These are phyloP conservation scores for Eimeria necatrix DNA, from an alignment of 169 alveolate genomes.

Conservation along the genomic window DNA sequence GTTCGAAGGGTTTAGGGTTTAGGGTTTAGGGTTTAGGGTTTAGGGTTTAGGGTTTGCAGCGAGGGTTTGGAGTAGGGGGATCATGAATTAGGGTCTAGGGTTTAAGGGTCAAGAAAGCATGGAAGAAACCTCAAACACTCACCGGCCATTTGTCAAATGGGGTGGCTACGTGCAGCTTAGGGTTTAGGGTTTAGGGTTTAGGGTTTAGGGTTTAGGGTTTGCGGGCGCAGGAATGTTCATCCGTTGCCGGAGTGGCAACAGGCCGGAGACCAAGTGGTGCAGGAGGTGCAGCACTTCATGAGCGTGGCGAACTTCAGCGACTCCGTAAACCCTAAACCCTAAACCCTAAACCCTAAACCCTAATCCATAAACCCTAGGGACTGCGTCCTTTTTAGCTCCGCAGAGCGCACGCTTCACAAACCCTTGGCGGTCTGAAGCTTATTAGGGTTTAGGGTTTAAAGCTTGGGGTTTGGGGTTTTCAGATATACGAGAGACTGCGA, in stretches of 20 bases:
- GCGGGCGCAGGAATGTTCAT: not conserved
- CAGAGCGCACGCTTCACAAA: too few relatives aligned
- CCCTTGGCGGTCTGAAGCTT: too few relatives aligned
- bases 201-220: not conserved
- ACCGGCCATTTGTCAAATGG: not conserved
- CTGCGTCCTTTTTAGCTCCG: not conserved
- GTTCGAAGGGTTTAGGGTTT: conserved; percentile 30
- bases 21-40: conserved; percentile 18
- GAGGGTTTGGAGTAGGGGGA: not conserved
- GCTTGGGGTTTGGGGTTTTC: not conserved
- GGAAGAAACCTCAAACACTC: too few relatives aligned
- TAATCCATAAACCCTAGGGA: too few relatives aligned
- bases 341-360: too few relatives aligned
- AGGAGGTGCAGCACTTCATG: conserved; percentile 49
- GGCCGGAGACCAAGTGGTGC: conserved; percentile 11
- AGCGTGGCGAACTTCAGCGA: conserved; percentile 52
- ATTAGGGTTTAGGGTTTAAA: not conserved
- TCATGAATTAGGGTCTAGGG: not conserved
- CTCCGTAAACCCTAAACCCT: not conserved
- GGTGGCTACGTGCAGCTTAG: too few relatives aligned
- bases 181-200: too few relatives aligned
- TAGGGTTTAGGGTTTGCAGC: not conserved
- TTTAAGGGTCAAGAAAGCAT: not conserved
- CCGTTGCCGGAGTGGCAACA: not conserved
- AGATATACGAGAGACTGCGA: not conserved